Evolutionary conservation across 371 early-diverging fungal species (phyloP).

Genomic region (Encephalitozoon intestinalis): DNA sequence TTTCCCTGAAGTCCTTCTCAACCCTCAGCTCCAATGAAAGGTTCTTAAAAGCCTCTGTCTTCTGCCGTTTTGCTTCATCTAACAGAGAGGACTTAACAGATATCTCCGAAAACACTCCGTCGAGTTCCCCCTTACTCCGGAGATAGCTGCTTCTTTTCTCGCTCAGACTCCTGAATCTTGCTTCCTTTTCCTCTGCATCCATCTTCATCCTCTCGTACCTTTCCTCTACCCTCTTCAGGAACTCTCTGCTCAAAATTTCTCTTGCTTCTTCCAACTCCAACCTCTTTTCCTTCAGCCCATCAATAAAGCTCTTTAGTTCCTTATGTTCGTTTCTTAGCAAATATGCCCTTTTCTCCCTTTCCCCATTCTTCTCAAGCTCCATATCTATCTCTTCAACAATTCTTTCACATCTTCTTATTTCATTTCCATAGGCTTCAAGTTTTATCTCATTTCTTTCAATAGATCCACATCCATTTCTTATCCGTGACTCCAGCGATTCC

Average conservation of each 20-base stretch:
- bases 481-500: conserved; percentile 62
- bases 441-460: conserved; percentile 1
- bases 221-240: background rate
- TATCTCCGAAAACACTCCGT: conserved; percentile 7
- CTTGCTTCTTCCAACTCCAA: background rate
- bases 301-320: background rate
- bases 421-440: conserved; percentile 13
- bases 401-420: conserved; percentile 21
- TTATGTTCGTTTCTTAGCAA: background rate
- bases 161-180: background rate
- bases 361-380: background rate
- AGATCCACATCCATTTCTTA: background rate
- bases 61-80: background rate
- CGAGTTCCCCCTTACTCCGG: background rate
- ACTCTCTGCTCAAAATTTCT: background rate
- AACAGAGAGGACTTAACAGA: background rate
- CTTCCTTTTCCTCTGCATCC: background rate
- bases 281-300: background rate
- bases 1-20: background rate
- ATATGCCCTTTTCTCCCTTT: background rate
- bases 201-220: background rate
- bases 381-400: background rate
- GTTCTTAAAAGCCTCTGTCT: background rate
- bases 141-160: background rate
- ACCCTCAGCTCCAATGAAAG: background rate